Evolutionary conservation across 169 alveolate species (phyloP).

Genomic region (Theileria orientalis): DNA sequence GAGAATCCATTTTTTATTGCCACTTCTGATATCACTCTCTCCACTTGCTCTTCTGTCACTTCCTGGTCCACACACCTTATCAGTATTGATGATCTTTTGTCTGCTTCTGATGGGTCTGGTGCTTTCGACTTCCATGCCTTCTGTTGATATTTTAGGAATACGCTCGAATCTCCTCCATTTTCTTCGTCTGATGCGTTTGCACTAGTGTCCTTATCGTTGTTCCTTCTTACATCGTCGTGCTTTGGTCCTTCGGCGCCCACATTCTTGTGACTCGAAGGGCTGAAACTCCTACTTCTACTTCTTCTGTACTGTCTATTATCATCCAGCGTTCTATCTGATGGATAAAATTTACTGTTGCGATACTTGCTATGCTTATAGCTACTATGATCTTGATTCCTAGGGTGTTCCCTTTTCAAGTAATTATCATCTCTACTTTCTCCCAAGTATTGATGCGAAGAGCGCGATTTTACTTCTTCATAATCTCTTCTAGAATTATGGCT

Average conservation of each 20-base stretch:
- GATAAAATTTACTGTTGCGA: background rate
- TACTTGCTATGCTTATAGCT: background rate
- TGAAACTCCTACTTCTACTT: background rate
- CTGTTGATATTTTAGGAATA: background rate
- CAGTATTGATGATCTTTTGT: constrained; percentile 32
- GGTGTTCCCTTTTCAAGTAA: background rate
- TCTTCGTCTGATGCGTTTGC: background rate
- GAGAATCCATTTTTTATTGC: constrained; percentile 72
- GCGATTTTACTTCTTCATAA: too few species aligned
- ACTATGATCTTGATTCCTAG: background rate
- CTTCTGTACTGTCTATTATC: background rate
- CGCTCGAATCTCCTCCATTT: background rate
- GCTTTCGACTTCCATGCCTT: background rate
- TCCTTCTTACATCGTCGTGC: background rate
- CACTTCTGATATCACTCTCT: constrained; percentile 63
- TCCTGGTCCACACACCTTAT: constrained; percentile 34
- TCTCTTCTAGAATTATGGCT: too few species aligned
- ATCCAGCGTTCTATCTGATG: background rate
- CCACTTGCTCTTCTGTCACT: constrained; percentile 71
- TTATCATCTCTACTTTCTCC: background rate
- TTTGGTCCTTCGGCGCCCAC: background rate
- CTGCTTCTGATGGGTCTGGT: constrained; percentile 3
- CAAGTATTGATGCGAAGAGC: background rate
- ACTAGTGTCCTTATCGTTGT: background rate
- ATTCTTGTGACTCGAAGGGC: background rate